Evolutionary conservation across 2,329 filamentous ascomycete genomes (phyloP), one percentile per base, ranked within the genome.

Genomic region (Neoarthrinium moseri): DNA sequence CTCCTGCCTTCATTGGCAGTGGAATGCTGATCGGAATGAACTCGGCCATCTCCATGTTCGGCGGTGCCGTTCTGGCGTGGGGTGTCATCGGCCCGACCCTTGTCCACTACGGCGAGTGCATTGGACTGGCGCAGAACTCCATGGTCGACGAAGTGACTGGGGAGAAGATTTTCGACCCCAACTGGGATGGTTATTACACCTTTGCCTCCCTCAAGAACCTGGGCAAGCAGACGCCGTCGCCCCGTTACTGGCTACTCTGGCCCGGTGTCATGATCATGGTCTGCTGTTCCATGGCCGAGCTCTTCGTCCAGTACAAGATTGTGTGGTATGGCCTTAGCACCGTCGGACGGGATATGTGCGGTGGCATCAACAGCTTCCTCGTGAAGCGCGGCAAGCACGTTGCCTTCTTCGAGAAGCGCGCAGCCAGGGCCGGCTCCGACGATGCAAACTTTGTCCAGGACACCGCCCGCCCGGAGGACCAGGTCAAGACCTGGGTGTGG

Each of bases 21-120:
- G 78, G 77, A 32, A 78, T 81, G 62, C 70, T 81, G 33, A 77
- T 80, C 51, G 78, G 78, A 48, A 65, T 81, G 51, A 82, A 83
- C 61, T 72, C 77, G 24, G 74, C 78, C 33, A 65, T 80, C 52
- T 82, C 78, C 32, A 77, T 82, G 68, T 77, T 81, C 44, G 66
- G 55, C 24, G 80, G 80, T 22, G 73, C 71, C 17, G 62, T 82
- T 40, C 61, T 81, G 15, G 77, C 78, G 22, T 82, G 78, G 78
- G 68, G 52, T 42, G 48, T 83, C 49, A 81, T 83, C 48, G 79
- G 78, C 2, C 80, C 80, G 18, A 53, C 70, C n/a, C 72, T 82
- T 8, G 75, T 83, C 4, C 69, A 74, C 58, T 72, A 77, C 51
- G 72, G 72, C 49, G 68, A 58, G 66, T 74, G 51, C 70, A 73